Base-by-base conservation (phyloP, 2,329 filamentous ascomycete species). In the Trichoderma endophyticum region DNA sequence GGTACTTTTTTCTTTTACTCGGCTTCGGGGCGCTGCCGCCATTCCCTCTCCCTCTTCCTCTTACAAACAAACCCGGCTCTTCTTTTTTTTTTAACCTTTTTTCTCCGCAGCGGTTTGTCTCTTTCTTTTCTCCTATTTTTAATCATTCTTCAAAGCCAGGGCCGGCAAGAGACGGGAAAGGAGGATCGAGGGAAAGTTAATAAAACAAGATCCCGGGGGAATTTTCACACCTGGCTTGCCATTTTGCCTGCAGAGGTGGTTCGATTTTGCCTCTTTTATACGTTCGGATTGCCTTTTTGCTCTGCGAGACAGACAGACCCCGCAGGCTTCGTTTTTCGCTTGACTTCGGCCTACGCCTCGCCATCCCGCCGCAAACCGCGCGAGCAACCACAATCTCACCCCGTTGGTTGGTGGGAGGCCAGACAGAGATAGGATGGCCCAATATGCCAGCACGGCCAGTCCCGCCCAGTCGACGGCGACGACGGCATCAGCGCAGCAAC, bases 341-440 rank as follows among this genome's bases (percentile, higher is more conserved):
- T 72, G 57, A 72, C 73, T 74, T 74, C 75, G 73, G 75, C 73
- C 71, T 72, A 68, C 57, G 74, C 73, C 78, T 80, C 75, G 66
- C 74, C 74, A 74, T 80, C 77, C 80, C 80, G 80, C 78, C 74
- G 77, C 80, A 78, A 82, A 78, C 80, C 80, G 80, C 79, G 21
- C 76, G 21, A 36, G 34, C 34, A 36, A 36, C 34, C 34, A 54
- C 56, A 30, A 71, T 71, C 63, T 68, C 70, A 65, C 64, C 70
- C 32, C 48, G 28, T 21, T 9, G 59, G 21, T 54, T 36, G 43
- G 54, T 60, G 43, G 34, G 54, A 63, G 26, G 60, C 34, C 34
- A 36, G 34, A 36, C 62, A 67, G 15, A 26, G 21, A 8, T 48
- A 66, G 61, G 62, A 77, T 77, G 76, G 76, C 74, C 68, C 75